Percentiles rank a stretch among this genome's conserved stretches.
These are phyloP conservation scores for Arthrobotrys sphaeroides DNA, from an alignment of 2,329 filamentous ascomycete species.

Conservation along the genomic window DNA sequence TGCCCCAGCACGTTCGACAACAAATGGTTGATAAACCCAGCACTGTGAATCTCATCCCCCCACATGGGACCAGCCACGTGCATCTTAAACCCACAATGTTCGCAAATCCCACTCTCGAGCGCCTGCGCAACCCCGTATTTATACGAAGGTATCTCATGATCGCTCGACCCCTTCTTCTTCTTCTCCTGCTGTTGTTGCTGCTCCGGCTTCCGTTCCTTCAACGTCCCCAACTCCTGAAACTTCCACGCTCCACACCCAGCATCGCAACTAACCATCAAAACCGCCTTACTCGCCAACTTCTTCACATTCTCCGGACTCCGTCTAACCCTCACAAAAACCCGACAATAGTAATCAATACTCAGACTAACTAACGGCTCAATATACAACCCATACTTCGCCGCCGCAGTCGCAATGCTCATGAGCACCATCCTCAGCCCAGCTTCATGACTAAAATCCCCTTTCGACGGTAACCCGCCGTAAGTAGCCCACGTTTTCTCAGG, in stretches of 20 bases:
- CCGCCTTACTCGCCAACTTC: constrained; percentile 86
- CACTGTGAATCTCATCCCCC: constrained; percentile 85
- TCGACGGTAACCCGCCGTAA: constrained; percentile 90
- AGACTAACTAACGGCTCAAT: constrained; percentile 92
- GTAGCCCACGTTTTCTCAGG: constrained; percentile 91
- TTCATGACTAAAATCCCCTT: constrained; percentile 87
- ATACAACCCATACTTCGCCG: constrained; percentile 82
- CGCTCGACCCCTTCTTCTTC: neutral
- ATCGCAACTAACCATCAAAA: constrained; percentile 92
- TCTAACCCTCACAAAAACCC: constrained; percentile 84
- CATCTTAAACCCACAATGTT: constrained; percentile 85
- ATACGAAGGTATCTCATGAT: constrained; percentile 67
- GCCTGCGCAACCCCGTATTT: constrained; percentile 80
- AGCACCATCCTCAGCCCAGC: constrained; percentile 86
- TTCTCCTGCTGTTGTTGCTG: constrained; percentile 62
- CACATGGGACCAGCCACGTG: constrained; percentile 92
- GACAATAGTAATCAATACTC: constrained; percentile 93
- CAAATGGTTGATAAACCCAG: constrained; percentile 81
- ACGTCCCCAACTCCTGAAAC: constrained; percentile 79
- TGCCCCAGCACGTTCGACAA: constrained; percentile 73
- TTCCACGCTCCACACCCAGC: constrained; percentile 90
- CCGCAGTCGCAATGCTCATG: constrained; percentile 80
- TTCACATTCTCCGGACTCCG: constrained; percentile 87
- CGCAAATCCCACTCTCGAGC: constrained; percentile 72
- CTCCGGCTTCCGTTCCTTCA: constrained; percentile 73